These are phyloP conservation scores for Emydomyces testavorans DNA, from an alignment of 2,329 filamentous ascomycete genomes.

Conservation along the genomic window DNA sequence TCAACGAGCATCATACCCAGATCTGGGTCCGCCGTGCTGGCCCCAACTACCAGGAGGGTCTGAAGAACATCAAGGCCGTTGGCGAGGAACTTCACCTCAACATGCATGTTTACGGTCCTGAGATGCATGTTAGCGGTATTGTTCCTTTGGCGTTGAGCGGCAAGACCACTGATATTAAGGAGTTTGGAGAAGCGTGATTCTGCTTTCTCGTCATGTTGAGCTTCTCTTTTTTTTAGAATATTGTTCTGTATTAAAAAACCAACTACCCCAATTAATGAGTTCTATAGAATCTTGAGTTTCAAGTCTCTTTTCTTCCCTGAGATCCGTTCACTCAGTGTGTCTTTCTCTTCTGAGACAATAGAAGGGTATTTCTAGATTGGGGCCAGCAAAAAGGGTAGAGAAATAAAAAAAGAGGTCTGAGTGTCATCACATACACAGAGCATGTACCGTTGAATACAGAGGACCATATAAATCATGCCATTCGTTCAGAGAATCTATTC, in stretches of 20 bases:
- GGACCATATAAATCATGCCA: too few relatives aligned
- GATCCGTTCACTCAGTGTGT: not conserved
- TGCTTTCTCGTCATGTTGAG: too few relatives aligned
- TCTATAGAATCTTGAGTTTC: constrained; percentile 2
- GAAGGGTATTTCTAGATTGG: not conserved
- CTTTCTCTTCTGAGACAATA: not conserved
- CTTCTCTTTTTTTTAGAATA: constrained; percentile 6
- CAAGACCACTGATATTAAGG: constrained; percentile 51
- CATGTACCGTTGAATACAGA: too few relatives aligned
- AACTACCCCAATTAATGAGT: constrained; percentile 8
- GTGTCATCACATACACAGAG: too few relatives aligned
- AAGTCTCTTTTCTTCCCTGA: not conserved
- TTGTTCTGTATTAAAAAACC: constrained; percentile 8
- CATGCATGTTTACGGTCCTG: constrained; percentile 79
- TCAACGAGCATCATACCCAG: constrained; percentile 93
- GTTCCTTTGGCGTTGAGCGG: constrained; percentile 73
- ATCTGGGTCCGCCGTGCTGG: constrained; percentile 90
- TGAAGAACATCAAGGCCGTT: constrained; percentile 98
- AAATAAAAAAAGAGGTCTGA: not conserved
- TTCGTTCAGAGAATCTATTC: too few relatives aligned
- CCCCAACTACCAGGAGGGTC: constrained; percentile 98
- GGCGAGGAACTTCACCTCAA: constrained; percentile 87
- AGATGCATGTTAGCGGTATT: constrained; percentile 88
- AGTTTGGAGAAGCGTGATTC: constrained; percentile 41
- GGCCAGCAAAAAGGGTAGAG: not conserved